Base-by-base conservation (phyloP, 139 green algal genomes). In the Pleodorina starrii region DNA sequence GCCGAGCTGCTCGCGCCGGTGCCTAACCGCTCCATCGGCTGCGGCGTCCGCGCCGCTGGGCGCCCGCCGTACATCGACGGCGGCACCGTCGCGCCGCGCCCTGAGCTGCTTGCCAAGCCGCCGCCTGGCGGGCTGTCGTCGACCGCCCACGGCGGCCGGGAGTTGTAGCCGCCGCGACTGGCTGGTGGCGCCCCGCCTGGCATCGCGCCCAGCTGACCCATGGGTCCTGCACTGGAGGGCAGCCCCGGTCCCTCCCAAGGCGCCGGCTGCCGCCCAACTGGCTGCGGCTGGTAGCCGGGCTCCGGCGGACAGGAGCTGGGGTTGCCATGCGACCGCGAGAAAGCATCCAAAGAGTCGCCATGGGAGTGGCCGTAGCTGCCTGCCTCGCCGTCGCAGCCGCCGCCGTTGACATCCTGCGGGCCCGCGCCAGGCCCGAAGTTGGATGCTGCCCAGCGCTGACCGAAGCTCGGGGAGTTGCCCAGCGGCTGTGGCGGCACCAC, bases 391-490 rank as follows among this genome's bases (percentile, higher is more conserved):
- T 25, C 54, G 7, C 54, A 66, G 54, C 7, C 21, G 54, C 54
- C 3, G 3, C 54, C 29, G 54, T 25, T 66, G 54, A 5, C 29
- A 5, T 66, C 54, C 54, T 66, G 46, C 17, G 27, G n/a, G n/a
- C n/a, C 43, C 29, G 60, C 59, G 21, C 4, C n/a, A 46, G 19
- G 23, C 27, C 66, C 82, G 35, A 88, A 80, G 63, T 66, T 88
- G 66, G 25, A 38, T 1, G 44, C 21, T 0, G 82, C 82, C 82
- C 82, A 88, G 23, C 82, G 82, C 5, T 11, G 63, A 11, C 82
- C 82, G 21, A 80, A 88, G 66, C 82, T 88, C 35, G 82, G 82
- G 0, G 82, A 88, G 7, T 78, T 12, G 32, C 66, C 66, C 4
- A 80, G 35, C 35, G 78, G 25, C 51, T 40, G 35, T 16, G 78